These are phyloP conservation scores for Camellia oleifera DNA, from an alignment of 179 eudicot species.

Conservation along the genomic window DNA sequence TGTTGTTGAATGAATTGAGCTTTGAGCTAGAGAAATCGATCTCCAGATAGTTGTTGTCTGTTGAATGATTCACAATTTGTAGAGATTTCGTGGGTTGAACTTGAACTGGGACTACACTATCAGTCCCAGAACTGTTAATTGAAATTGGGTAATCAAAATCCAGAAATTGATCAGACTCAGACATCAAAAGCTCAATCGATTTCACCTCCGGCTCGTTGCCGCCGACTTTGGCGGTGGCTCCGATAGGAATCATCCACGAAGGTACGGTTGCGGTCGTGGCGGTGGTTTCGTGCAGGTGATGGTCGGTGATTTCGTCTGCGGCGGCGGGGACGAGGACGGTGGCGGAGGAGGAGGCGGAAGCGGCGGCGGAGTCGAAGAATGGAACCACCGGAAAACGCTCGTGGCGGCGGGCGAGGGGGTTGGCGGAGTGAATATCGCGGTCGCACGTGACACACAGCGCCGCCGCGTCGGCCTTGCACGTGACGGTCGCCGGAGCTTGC, in stretches of 20 bases:
- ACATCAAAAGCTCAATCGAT: constrained; percentile 26
- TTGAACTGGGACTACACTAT: constrained; percentile 62
- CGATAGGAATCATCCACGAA: constrained; percentile 38
- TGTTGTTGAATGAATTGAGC: constrained; percentile 19
- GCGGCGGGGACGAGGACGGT: neutral
- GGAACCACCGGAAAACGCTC: constrained; percentile 57
- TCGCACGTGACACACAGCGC: constrained; percentile 61
- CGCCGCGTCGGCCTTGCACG: constrained; percentile 75
- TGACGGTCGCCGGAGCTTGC: constrained; percentile 60
- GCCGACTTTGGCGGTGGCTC: neutral
- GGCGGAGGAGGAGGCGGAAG: constrained; percentile 21
- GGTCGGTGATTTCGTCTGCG: neutral
- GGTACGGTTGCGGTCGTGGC: constrained; percentile 4
- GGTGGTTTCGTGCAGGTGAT: neutral
- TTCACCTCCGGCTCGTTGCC: constrained; percentile 25
- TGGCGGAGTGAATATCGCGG: constrained; percentile 70
- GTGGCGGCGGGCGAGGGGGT: constrained; percentile 63
- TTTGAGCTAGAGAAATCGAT: constrained; percentile 47
- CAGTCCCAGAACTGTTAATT: constrained; percentile 18
- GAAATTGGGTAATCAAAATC: constrained; percentile 27
- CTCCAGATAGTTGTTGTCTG: constrained; percentile 32
- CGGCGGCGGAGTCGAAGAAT: constrained; percentile 48
- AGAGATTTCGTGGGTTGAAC: constrained; percentile 36
- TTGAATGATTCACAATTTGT: constrained; percentile 12
- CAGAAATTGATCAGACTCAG: constrained; percentile 29